These are phyloP conservation scores for Calonectria henricotiae DNA, from an alignment of 2,329 filamentous ascomycete genomes.

Conservation along the genomic window DNA sequence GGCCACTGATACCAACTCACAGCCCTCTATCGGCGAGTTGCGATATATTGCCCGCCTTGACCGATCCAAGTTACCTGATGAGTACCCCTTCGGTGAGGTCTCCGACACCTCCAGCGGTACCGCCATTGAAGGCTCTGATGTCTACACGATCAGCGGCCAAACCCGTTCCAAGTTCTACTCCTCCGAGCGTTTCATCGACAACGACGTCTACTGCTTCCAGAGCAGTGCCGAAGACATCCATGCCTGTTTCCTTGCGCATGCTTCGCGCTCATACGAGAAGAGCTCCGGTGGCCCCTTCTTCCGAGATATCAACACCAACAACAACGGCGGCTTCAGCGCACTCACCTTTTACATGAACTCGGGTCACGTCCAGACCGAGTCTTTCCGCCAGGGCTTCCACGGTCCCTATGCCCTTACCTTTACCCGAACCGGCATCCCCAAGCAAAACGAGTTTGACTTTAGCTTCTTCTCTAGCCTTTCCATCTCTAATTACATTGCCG, in stretches of 20 bases:
- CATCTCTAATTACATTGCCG: constrained; percentile 73
- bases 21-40: constrained; percentile 73
- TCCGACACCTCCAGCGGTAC: constrained; percentile 71
- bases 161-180: constrained; percentile 82
- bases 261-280: constrained; percentile 68
- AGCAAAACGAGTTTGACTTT: constrained; percentile 65
- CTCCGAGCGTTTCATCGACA: constrained; percentile 79
- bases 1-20: constrained; percentile 74
- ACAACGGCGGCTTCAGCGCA: constrained; percentile 71
- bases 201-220: constrained; percentile 75
- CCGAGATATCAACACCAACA: constrained; percentile 78
- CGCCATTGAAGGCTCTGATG: constrained; percentile 73
- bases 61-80: constrained; percentile 65
- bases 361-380: constrained; percentile 75
- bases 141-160: constrained; percentile 74
- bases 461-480: constrained; percentile 74
- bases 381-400: constrained; percentile 75
- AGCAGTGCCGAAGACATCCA: constrained; percentile 66
- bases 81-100: constrained; percentile 69
- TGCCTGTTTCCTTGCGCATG: constrained; percentile 72
- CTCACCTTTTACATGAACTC: constrained; percentile 82
- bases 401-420: constrained; percentile 78
- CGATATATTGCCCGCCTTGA: constrained; percentile 77
- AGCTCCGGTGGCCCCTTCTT: constrained; percentile 79
- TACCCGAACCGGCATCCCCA: constrained; percentile 71